phyloP scores from a whole-genome alignment of 306 rosid species.

The Lathyrus oleraceus region DNA sequence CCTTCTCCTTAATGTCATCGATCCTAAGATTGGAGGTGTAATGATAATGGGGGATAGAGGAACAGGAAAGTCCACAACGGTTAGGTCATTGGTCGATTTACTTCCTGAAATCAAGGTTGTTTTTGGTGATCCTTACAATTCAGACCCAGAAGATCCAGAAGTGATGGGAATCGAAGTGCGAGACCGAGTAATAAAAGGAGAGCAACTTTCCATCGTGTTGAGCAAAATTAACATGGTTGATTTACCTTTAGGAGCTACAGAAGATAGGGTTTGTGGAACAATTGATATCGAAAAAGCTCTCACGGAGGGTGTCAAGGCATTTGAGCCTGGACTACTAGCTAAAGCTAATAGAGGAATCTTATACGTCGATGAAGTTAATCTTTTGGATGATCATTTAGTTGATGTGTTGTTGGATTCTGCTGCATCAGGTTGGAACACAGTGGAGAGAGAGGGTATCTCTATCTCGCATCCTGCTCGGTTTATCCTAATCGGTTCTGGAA shows the following conservation, averaged over 20 bases:
- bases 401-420: slow-evolving; percentile 95
- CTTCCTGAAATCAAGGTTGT: slow-evolving; percentile 89
- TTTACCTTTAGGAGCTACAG: slow-evolving; percentile 93
- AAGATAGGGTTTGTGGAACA: slow-evolving; percentile 95
- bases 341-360: slow-evolving; percentile 96
- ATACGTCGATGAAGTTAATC: slow-evolving; percentile 93
- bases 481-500: slow-evolving; percentile 90
- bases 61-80: slow-evolving; percentile 88
- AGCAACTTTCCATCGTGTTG: slow-evolving; percentile 55
- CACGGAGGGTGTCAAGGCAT: slow-evolving; percentile 92
- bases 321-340: slow-evolving; percentile 91
- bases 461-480: slow-evolving; percentile 94
- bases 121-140: slow-evolving; percentile 86
- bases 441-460: slow-evolving; percentile 95
- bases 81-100: slow-evolving; percentile 85
- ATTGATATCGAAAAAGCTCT: slow-evolving; percentile 96
- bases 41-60: slow-evolving; percentile 99
- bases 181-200: slow-evolving; percentile 67
- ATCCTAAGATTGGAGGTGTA: slow-evolving; percentile 95
- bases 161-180: slow-evolving; percentile 86
- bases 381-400: slow-evolving; percentile 91
- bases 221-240: slow-evolving; percentile 95
- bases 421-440: slow-evolving; percentile 99
- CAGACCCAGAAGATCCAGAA: slow-evolving; percentile 94
- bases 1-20: slow-evolving; percentile 88